Base-by-base conservation (phyloP, 2,329 filamentous ascomycete species). In the Penicillium polonicum region DNA sequence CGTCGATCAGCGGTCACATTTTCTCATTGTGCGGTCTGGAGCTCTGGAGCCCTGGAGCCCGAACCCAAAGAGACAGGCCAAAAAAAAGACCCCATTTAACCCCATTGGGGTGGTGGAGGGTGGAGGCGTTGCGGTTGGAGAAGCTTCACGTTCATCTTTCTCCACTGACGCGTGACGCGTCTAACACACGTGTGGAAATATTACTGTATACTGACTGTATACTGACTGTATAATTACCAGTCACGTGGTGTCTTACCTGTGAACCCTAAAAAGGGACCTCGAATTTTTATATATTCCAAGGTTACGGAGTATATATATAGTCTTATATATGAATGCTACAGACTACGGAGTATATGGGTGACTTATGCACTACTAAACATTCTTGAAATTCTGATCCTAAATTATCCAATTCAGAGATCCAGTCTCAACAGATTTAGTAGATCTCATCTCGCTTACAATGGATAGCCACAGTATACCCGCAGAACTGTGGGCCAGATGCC, bases 1-100 rank as follows among this genome's bases (percentile, higher is more conserved):
- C 17, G 50, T 45, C n/a, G 52, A 55, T 55, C 52, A 55, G 38
- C 48, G 39, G 51, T 45, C n/a, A 35, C 31, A 46, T 25, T 48
- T 59, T 54, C 41, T 46, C 51, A 60, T 60, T 60, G 58, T 60
- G 58, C 58, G 58, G 58, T 60, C 55, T 57, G 53, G 45, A 38
- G 15, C 46, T 21, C 15, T 52, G 41, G 38, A 33, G 45, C 45
- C 36, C 48, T 43, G 48, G 45, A 33, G 45, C 45, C 36, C 23
- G 23, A 50, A 19, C 25, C 48, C 48, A 48, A 48, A 33, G 51
- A 44, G 23, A 46, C n/a, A 38, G 43, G 49, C 39, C 42, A 31
- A 17, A 41, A 21, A 31, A 31, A 44, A 41, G 23, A 23, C 23
- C 39, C 53, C 39, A 51, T 55, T 51, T 55, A 56, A 52, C 46